These are phyloP conservation scores for Pythium dissotocum DNA, from an alignment of 352 stramenopile genomes.

Conservation along the genomic window DNA sequence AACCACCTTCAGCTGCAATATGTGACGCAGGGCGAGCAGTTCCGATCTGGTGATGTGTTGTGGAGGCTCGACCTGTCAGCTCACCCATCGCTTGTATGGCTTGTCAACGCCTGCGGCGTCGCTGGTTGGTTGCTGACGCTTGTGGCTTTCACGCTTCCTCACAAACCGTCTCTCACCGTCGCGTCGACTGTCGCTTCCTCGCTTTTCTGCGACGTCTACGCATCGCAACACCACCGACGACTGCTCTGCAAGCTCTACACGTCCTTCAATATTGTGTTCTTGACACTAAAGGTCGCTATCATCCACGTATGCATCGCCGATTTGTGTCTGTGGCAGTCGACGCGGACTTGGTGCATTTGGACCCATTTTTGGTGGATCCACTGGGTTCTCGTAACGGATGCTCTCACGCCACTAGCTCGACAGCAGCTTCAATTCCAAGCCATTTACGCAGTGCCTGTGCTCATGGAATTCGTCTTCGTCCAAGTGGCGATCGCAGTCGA, in stretches of 20 bases:
- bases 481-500: not conserved
- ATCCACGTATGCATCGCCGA: constrained; percentile 19
- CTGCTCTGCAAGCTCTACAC: constrained; percentile 12
- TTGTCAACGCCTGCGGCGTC: not conserved
- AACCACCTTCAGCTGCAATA: not conserved
- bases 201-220: not conserved
- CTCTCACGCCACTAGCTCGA: not conserved
- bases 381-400: not conserved
- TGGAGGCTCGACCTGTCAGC: not conserved
- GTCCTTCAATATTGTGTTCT: constrained; percentile 36
- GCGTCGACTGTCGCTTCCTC: not conserved
- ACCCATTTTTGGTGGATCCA: constrained; percentile 2
- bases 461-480: not conserved
- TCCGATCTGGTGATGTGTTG: not conserved
- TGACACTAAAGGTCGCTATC: constrained; percentile 23
- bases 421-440: not conserved
- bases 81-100: not conserved
- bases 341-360: not conserved
- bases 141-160: not conserved
- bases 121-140: not conserved
- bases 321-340: constrained; percentile 12
- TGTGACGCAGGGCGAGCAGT: not conserved
- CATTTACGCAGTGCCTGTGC: not conserved
- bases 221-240: constrained; percentile 3
- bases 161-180: not conserved